Evolutionary conservation across 371 early-diverging fungal species (phyloP).

Genomic region (Haplosporangium sp.): DNA sequence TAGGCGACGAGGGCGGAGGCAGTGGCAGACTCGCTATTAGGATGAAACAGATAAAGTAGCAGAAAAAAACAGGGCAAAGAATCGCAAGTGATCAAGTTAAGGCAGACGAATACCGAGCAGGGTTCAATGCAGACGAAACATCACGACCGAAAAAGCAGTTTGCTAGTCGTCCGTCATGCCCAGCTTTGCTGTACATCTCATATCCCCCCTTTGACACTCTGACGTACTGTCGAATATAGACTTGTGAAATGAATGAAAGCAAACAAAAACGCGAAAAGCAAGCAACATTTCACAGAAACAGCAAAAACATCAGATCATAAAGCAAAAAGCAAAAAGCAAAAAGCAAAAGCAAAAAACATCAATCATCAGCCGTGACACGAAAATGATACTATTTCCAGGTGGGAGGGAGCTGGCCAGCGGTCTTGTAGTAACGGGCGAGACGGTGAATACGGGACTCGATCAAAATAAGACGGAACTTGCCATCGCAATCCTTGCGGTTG

Average conservation of each 20-base stretch:
- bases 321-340: neutral
- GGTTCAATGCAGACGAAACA: conserved; percentile 25
- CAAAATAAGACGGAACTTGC: conserved; percentile 99
- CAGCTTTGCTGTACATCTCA: conserved; percentile 1
- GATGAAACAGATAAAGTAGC: conserved; percentile 26
- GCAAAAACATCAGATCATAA: no score
- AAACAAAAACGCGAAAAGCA: neutral
- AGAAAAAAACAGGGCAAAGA: neutral
- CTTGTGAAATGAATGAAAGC: conserved; percentile 4
- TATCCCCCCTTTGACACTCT: conserved; percentile 12
- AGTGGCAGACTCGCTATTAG: conserved; percentile 82
- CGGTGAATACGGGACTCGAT: conserved; percentile 99
- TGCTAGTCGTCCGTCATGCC: neutral
- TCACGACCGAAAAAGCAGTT: neutral
- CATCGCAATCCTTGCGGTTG: conserved; percentile 99
- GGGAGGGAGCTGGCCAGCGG: conserved; percentile 95
- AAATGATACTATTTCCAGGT: conserved; percentile 96
- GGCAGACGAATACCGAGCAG: conserved; percentile 73
- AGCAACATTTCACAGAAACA: no score
- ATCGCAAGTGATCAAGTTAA: conserved; percentile 51
- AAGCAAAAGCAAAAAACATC: neutral
- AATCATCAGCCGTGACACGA: conserved; percentile 2
- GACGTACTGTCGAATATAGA: conserved; percentile 25
- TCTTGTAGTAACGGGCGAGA: conserved; percentile 99
- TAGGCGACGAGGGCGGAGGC: conserved; percentile 87